These are phyloP conservation scores for Aspergillus jensenii DNA, from an alignment of 2,329 filamentous ascomycete species.

Conservation along the genomic window DNA sequence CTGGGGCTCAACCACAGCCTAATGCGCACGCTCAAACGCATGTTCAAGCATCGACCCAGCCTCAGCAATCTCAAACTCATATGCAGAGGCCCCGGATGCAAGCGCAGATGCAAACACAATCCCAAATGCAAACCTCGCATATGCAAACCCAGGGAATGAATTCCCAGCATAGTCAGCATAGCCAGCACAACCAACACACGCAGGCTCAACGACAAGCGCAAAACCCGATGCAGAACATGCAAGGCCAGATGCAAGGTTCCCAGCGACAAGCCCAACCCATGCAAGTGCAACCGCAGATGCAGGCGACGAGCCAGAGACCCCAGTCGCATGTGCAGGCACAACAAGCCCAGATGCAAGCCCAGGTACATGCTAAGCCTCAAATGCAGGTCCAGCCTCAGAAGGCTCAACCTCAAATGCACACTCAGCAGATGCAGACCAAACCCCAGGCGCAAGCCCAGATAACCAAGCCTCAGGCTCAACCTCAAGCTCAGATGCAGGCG, in stretches of 20 bases:
- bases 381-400: conserved; percentile 11
- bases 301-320: conserved; percentile 2
- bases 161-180: conserved; percentile 11
- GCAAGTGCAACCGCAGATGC: conserved; percentile 13
- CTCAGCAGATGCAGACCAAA: conserved; percentile 23
- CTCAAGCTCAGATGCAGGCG: conserved; percentile 1
- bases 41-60: neutral
- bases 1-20: neutral
- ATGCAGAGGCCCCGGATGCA: neutral
- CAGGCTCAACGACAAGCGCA: conserved; percentile 12
- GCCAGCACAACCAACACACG: conserved; percentile 6
- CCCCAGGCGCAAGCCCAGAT: conserved; percentile 22
- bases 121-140: neutral
- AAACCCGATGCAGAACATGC: neutral
- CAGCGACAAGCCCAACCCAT: conserved; percentile 19
- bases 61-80: neutral
- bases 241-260: conserved; percentile 6
- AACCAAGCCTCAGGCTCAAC: conserved; percentile 5
- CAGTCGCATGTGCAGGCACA: conserved; percentile 24
- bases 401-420: conserved; percentile 7
- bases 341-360: conserved; percentile 22
- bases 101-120: conserved; percentile 1
- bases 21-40: neutral
- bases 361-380: conserved; percentile 16
- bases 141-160: conserved; percentile 4